Base-by-base conservation (phyloP, 805 yeast species). In the Candida verbasci region DNA sequence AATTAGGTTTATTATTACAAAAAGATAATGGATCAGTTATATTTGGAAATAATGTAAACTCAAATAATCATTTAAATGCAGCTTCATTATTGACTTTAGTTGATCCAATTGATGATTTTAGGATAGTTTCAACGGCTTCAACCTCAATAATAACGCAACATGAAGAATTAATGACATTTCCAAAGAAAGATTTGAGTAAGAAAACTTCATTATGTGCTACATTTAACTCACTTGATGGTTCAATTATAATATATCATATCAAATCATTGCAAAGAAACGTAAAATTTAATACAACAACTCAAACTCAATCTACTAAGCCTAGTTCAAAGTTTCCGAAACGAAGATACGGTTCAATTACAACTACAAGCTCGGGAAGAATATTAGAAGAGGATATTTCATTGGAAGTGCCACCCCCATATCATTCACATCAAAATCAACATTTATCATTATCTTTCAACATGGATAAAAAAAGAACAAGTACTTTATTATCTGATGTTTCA, bases 61-160 rank as follows among this genome's bases (percentile, higher is more conserved):
- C 41, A 6, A 29, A 24, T 3, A 17, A 21, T 17, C 60, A 47
- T 32, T 41, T 59, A 16, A 53, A 42, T 38, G 43, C 54, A 29
- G 66, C 58, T 26, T 51, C 63, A 35, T 82, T 85, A 46, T 65
- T 86, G 36, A 78, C 94, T 0, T 53, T 87, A 40, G 69, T 79
- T 1, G 94, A 86, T 52, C 91, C 95, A 1, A 60, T 82, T 42
- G 74, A 77, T 2, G 93, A 86, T 3, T 69, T 85, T 39, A 87
- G 95, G 2, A 62, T 77, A 4, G 73, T 87, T 4, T 77, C 79
- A 1, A 78, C 91, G 0, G 77, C 87, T 0, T 78, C 88, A 2
- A 79, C 83, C 0, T 74, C 86, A 0, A 73, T 78, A 2, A 74
- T 85, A 20, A 69, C 84, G 0, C 55, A 74, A 2, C 60, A 65